phyloP scores from a whole-genome alignment of 225 moss, liverwort and hornwort species.

The Pseudisothecium myosuroides region DNA sequence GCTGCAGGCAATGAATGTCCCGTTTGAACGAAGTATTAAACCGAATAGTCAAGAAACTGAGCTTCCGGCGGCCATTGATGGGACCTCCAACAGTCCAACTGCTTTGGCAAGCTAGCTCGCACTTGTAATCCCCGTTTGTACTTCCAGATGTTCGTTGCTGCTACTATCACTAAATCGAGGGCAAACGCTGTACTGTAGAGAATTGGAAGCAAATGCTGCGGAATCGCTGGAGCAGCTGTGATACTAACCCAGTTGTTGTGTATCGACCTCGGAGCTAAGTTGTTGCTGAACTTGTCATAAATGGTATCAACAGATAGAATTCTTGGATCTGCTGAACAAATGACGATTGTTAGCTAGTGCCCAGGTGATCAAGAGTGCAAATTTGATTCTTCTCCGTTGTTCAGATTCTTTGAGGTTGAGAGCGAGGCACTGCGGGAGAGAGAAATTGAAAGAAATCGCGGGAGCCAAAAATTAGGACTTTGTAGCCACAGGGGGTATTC shows the following conservation, averaged over 20 bases:
- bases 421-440: not conserved
- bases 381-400: not conserved
- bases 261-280: not conserved
- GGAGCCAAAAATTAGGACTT: not conserved
- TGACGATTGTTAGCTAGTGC: not conserved
- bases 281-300: not conserved
- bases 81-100: not conserved
- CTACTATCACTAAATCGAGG: not conserved
- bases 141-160: not conserved
- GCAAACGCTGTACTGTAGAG: not conserved
- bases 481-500: not conserved
- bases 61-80: constrained; percentile 30
- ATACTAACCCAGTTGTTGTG: not conserved
- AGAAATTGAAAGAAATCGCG: not conserved
- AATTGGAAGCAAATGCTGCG: not conserved
- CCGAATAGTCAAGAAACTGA: not conserved
- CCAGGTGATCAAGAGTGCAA: not conserved
- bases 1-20: constrained; percentile 14
- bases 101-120: not conserved
- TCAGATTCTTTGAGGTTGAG: not conserved
- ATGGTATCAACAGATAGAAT: not conserved
- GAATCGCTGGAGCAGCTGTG: not conserved
- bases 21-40: not conserved
- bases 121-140: not conserved
- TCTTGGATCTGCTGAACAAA: not conserved